These are phyloP conservation scores for Pleoardoris graminearum DNA, from an alignment of 2,329 filamentous ascomycete genomes.

Conservation along the genomic window DNA sequence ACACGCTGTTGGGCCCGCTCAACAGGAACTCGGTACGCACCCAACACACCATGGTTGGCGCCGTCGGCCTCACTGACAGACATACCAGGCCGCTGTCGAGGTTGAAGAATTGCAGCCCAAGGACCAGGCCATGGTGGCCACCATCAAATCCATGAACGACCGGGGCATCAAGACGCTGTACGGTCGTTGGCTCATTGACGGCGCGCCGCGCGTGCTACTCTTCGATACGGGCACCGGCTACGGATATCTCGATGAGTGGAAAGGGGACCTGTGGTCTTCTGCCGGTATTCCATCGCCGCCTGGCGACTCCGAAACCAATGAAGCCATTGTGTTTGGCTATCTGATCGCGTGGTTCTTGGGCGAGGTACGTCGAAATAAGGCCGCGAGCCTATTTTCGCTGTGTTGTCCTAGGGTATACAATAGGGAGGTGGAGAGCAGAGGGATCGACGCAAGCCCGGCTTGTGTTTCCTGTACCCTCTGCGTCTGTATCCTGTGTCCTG, in stretches of 20 bases:
- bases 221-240: conserved; percentile 96
- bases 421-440: neutral
- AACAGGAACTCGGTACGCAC: conserved; percentile 81
- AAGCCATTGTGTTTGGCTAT: conserved; percentile 96
- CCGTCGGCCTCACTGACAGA: conserved; percentile 21
- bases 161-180: conserved; percentile 89
- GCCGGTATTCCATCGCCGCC: conserved; percentile 93
- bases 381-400: neutral
- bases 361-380: conserved; percentile 66
- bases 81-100: conserved; percentile 83
- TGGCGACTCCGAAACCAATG: conserved; percentile 92
- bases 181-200: conserved; percentile 96
- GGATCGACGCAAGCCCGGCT: neutral
- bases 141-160: conserved; percentile 90
- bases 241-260: conserved; percentile 92
- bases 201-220: conserved; percentile 87
- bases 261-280: conserved; percentile 89
- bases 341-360: conserved; percentile 97
- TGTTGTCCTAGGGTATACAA: neutral
- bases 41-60: conserved; percentile 9
- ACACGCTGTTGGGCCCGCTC: conserved; percentile 91
- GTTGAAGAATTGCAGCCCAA: conserved; percentile 90
- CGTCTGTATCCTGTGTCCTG: neutral
- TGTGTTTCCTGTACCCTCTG: neutral
- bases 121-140: conserved; percentile 75